These are phyloP conservation scores for Fusarium fracticaudum DNA, from an alignment of 2,329 filamentous ascomycete species.

Conservation along the genomic window DNA sequence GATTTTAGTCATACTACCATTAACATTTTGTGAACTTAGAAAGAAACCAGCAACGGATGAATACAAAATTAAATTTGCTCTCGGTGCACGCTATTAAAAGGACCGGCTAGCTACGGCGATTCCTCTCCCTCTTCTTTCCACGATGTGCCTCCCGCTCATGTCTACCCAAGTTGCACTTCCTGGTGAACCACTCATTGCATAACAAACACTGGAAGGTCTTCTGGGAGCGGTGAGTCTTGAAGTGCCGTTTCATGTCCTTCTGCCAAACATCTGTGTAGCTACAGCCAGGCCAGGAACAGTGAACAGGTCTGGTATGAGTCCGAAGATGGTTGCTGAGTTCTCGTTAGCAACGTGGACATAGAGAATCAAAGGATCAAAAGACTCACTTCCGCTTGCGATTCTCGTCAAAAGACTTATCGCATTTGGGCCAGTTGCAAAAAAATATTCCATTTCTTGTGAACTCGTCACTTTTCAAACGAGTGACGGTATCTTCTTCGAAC, in stretches of 20 bases:
- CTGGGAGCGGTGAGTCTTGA: conserved; percentile 6
- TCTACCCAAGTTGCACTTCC: conserved; percentile 9
- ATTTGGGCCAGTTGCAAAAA: conserved; percentile 14
- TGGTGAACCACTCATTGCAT: conserved; percentile 13
- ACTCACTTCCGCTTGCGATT: conserved; percentile 29
- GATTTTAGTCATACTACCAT: not conserved
- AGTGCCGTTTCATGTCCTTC: conserved; percentile 31
- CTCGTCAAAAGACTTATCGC: not conserved
- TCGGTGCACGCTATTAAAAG: not conserved
- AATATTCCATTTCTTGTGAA: conserved; percentile 23
- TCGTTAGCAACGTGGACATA: not conserved
- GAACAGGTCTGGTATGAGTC: conserved; percentile 28
- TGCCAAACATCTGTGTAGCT: not conserved
- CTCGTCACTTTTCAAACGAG: conserved; percentile 27
- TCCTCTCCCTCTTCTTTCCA: conserved; percentile 11
- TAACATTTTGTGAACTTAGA: not conserved
- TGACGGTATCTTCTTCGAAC: conserved; percentile 18
- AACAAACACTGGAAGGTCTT: conserved; percentile 3
- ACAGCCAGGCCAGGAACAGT: conserved; percentile 22
- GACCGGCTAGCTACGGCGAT: not conserved
- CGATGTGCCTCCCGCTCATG: conserved; percentile 17
- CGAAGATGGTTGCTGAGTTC: conserved; percentile 34
- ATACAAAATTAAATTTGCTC: not conserved
- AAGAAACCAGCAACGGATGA: too few relatives aligned
- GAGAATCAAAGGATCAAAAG: too few relatives aligned